Percentiles rank a stretch among this genome's conserved stretches.
These are phyloP conservation scores for Plenodomus tracheiphilus DNA, from an alignment of 2,329 filamentous ascomycete genomes.

Conservation along the genomic window DNA sequence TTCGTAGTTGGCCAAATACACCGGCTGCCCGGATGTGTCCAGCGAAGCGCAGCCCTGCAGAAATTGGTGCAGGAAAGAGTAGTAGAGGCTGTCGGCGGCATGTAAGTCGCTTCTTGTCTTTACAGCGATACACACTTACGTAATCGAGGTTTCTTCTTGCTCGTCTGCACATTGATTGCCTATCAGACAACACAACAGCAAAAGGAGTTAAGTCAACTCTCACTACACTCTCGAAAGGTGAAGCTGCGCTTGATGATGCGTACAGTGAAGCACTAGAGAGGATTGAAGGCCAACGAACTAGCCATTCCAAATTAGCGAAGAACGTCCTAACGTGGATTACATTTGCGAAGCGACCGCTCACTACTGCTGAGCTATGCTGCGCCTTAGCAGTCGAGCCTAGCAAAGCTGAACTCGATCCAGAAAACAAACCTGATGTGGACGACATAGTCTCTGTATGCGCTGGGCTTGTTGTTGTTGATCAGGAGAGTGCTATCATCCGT, in stretches of 20 bases:
- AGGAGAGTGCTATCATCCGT: constrained; percentile 27
- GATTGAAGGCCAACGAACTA: constrained; percentile 45
- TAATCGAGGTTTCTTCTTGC: constrained; percentile 14
- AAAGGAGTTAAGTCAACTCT: constrained; percentile 7
- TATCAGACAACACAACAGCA: constrained; percentile 8
- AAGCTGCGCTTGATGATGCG: constrained; percentile 5
- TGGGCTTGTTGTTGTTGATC: constrained; percentile 18
- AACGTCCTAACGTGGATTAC: constrained; percentile 16
- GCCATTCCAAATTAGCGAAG: constrained; percentile 42
- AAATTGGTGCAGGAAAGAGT: constrained; percentile 19
- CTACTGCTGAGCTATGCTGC: constrained; percentile 14
- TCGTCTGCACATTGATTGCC: constrained; percentile 11
- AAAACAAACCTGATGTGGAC: constrained; percentile 10
- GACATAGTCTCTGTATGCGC: constrained; percentile 24
- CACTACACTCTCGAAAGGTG: constrained; percentile 3
- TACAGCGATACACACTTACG: background rate
- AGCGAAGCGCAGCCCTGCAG: constrained; percentile 12
- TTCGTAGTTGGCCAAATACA: constrained; percentile 20
- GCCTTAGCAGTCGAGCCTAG: constrained; percentile 15
- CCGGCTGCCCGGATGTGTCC: constrained; percentile 19
- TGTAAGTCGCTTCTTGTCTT: constrained; percentile 10
- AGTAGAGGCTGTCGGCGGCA: constrained; percentile 23
- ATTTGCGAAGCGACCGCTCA: constrained; percentile 16
- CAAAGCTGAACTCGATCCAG: constrained; percentile 7
- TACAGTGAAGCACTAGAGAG: constrained; percentile 23